Conservation (phyloP, 345 rosid species). For the Dipteronia sinensis region DNA sequence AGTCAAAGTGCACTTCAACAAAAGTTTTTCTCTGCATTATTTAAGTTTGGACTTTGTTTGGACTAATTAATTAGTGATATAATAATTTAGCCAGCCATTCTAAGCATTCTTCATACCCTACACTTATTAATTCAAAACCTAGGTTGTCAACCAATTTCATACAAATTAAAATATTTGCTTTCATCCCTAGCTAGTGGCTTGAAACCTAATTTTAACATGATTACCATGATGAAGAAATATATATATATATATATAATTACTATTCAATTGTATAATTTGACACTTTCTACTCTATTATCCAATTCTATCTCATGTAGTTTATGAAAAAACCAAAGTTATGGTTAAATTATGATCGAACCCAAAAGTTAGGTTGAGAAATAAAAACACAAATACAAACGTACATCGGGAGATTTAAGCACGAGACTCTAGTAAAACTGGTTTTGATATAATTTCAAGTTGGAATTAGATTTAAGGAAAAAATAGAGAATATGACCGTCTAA, state of each 20-base stretch:
- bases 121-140: background rate
- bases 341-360: background rate
- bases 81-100: too few species aligned
- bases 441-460: too few species aligned
- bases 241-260: background rate
- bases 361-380: background rate
- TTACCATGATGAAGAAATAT: background rate
- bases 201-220: slow-evolving; percentile 5
- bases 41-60: background rate
- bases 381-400: background rate
- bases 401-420: too few species aligned
- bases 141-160: slow-evolving; percentile 4
- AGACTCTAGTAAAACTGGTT: too few species aligned
- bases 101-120: background rate
- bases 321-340: background rate
- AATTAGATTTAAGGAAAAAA: too few species aligned
- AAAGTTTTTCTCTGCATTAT: slow-evolving; percentile 4
- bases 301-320: background rate
- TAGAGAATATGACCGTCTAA: too few species aligned
- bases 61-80: too few species aligned
- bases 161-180: background rate
- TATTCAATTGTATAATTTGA: too few species aligned
- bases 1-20: slow-evolving; percentile 32
- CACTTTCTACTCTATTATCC: background rate
- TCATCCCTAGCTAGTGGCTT: background rate